Conservation (phyloP, 805 yeast species). For the Kluyveromyces wickerhamii region DNA sequence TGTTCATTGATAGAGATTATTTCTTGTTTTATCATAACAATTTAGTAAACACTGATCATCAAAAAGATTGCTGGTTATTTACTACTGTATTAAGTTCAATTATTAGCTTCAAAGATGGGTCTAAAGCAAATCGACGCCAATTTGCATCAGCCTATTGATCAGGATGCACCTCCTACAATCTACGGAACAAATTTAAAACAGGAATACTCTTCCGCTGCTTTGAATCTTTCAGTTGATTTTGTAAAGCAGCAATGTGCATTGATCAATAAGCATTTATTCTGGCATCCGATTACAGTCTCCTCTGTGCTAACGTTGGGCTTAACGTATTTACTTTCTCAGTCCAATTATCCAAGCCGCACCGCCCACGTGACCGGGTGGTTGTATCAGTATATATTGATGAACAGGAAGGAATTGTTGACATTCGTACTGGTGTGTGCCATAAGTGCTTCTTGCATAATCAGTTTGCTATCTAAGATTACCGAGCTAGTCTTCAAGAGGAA, state of each 20-base stretch:
- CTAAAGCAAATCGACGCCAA: slow-evolving; percentile 42
- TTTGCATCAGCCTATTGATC: slow-evolving; percentile 48
- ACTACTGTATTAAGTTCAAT: no score
- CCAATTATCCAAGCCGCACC: slow-evolving; percentile 18
- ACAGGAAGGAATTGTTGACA: slow-evolving; percentile 25
- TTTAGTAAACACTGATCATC: no score
- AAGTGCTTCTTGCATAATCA: slow-evolving; percentile 34
- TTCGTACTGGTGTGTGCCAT: slow-evolving; percentile 34
- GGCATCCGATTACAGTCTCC: slow-evolving; percentile 37
- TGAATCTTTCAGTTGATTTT: slow-evolving; percentile 58
- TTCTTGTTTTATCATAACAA: no score
- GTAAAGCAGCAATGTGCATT: slow-evolving; percentile 38
- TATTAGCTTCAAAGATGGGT: no score
- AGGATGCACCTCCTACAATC: slow-evolving; percentile 44
- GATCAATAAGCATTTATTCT: slow-evolving; percentile 39
- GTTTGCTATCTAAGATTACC: slow-evolving; percentile 35
- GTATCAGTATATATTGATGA: slow-evolving; percentile 19
- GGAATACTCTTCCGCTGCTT: slow-evolving; percentile 48
- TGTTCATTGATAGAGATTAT: no score
- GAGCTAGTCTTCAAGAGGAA: slow-evolving; percentile 38
- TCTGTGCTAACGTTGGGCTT: slow-evolving; percentile 15
- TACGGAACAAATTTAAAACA: slow-evolving; percentile 45
- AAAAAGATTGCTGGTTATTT: no score
- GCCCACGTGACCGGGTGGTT: slow-evolving; percentile 13
- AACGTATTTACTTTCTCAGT: slow-evolving; percentile 17